Base-by-base conservation (phyloP, 225 moss, liverwort and hornwort species). In the Physcomitrellopsis africana region DNA sequence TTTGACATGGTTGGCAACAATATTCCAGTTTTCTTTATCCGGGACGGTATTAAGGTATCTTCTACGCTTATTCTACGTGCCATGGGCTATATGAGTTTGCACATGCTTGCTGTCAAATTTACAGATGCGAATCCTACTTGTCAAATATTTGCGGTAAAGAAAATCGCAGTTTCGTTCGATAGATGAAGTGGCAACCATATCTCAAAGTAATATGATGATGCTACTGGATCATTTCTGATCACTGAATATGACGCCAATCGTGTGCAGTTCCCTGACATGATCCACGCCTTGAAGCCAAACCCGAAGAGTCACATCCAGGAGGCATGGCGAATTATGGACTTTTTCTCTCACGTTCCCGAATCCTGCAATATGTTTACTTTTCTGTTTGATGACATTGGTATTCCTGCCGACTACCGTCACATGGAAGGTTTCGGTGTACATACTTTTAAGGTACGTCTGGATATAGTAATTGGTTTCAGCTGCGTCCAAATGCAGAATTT, bases 341-440 rank as follows among this genome's bases (percentile, higher is more conserved):
- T 92, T 79, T 87, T 92, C 56, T 87, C 92, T 8, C 85, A 89
- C 72, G 67, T 89, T 17, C 92, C 92, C 10, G 92, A 92, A 69
- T 5, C 86, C 5, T 71, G 69, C 48, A 85, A 89, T 64, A 92
- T 89, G 92, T 87, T 92, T 51, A 89, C 89, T 11, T 93, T 89
- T 51, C 72, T 90, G 52, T 93, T 93, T 22, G 93, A 93, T 32
- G 91, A 93, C 60, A 51, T 88, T 46, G 93, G 93, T 27, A 87
- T 92, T 46, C 91, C 93, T 9, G 0, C 83, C 3, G 86, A 93
- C 67, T 93, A 85, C 65, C 83, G 93, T 3, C 93, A 93, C 53
- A 93, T 93, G 93, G 90, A 91, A 72, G 91, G 93, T 14, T 91
- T 91, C 15, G 91, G 90, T 24, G 93, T 93, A 2, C 93, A 93